Conservation (phyloP, 1,284 basidiomycete genomes). For the Ustilago cynodontis region DNA sequence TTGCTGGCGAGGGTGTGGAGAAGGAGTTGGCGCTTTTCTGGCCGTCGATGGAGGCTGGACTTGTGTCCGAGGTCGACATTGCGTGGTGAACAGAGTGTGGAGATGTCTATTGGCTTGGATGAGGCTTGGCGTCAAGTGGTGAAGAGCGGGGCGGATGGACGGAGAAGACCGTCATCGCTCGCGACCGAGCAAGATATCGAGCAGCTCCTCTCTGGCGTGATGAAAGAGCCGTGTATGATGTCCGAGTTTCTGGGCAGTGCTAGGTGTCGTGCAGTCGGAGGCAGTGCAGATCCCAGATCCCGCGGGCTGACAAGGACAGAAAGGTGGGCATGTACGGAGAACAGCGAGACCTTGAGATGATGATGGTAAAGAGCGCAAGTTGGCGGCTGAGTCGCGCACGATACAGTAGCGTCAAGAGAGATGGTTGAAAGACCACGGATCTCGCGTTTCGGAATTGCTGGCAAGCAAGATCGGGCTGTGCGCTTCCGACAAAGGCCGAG, state of each 20-base stretch:
- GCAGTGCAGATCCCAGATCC: no score
- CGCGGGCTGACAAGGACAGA: no score
- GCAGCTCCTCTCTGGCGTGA: background rate
- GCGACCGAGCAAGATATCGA: background rate
- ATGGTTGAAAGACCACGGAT: background rate
- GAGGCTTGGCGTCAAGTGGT: background rate
- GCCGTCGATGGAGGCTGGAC: conserved; percentile 3
- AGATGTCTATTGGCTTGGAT: background rate
- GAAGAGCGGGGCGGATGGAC: background rate
- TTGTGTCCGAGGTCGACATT: background rate
- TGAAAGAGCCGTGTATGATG: background rate
- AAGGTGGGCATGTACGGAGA: background rate
- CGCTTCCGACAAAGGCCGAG: background rate
- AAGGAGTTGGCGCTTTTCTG: background rate
- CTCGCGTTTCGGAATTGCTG: background rate
- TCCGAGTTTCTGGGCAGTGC: no score
- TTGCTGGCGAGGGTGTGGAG: background rate
- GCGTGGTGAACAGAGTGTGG: no score
- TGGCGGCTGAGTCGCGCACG: no score
- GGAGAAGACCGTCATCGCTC: conserved; percentile 1
- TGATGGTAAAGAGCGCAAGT: background rate
- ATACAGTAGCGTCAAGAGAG: no score
- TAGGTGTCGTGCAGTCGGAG: no score
- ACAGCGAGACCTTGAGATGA: background rate
- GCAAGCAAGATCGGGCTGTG: background rate